phyloP scores from a whole-genome alignment of 1,284 basidiomycete genomes.

The Microbotryum scabiosae region DNA sequence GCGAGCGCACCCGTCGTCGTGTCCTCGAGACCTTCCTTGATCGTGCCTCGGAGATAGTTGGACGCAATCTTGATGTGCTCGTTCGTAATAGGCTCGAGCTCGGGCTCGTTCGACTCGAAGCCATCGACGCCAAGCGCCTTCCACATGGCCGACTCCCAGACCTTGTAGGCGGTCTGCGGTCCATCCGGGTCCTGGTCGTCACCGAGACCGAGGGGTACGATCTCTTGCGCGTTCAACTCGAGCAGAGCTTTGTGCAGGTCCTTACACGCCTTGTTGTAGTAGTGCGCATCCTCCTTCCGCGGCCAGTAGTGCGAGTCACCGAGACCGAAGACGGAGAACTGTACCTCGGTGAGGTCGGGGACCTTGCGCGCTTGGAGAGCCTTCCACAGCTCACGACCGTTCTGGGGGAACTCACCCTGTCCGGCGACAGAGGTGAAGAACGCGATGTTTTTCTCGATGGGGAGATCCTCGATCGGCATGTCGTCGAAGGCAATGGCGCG shows the following conservation, averaged over 20 bases:
- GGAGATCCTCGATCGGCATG: slow-evolving; percentile 62
- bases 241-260: slow-evolving; percentile 70
- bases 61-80: slow-evolving; percentile 99
- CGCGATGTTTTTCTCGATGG: slow-evolving; percentile 59
- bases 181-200: slow-evolving; percentile 98
- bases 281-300: slow-evolving; percentile 86
- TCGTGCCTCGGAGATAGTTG: slow-evolving; percentile 89
- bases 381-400: slow-evolving; percentile 85
- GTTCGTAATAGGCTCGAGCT: slow-evolving; percentile 96
- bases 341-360: slow-evolving; percentile 50
- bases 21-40: slow-evolving; percentile 79
- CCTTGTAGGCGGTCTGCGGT: slow-evolving; percentile 88
- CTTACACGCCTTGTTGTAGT: slow-evolving; percentile 95
- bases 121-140: slow-evolving; percentile 87
- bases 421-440: slow-evolving; percentile 96
- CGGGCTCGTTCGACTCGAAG: slow-evolving; percentile 80
- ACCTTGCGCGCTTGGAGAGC: slow-evolving; percentile 50
- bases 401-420: slow-evolving; percentile 95
- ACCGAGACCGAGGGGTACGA: slow-evolving; percentile 69
- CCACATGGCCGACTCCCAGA: slow-evolving; percentile 90
- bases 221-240: slow-evolving; percentile 61
- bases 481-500: slow-evolving; percentile 68
- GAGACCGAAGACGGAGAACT: slow-evolving; percentile 83
- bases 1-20: slow-evolving; percentile 79
- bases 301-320: slow-evolving; percentile 99